Evolutionary conservation across 2,329 filamentous ascomycete species (phyloP), one percentile per base, ranked within the genome.

Genomic region (Cyphellophora europaea): DNA sequence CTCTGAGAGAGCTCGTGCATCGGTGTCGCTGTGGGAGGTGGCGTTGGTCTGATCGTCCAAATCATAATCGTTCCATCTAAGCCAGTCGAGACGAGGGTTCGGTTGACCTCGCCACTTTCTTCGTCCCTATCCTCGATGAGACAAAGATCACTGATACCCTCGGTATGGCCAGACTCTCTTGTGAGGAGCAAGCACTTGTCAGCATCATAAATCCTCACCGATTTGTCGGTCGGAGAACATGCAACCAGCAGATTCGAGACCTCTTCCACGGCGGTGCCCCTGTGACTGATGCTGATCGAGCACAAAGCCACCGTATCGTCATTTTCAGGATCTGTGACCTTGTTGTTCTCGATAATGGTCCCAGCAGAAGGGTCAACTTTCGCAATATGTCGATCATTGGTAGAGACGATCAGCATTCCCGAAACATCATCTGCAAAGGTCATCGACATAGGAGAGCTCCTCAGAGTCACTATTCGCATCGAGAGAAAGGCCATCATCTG

Each of bases 141-240:
- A 3, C 82, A 73, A 12, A 93, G 77, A 41, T 88, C 88, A 33
- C 84, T 93, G 44, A 98, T 86, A 6, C 88, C 82, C 53, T 95
- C 88, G 0, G 88, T 94, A 49, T 98, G 91, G 1, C 91, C 91
- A 75, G 87, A 95, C 60, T 96, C 91, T 27, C 86, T 77, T 33
- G 87, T 82, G 17, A 96, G 62, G 38, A 98, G 79, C 2, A 66
- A 63, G 6, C 89, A 88, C 27, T 75, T 78, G 42, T 81, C 78
- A 18, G 76, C 68, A 47, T 94, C 84, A 51, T 98, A 98, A 11
- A 98, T 65, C 21, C 91, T 72, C 37, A 98, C 80, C 1, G 91
- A 96, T 55, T 96, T 98, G 58, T 98, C 91, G 1, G 85, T 94
- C 49, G 88, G 88, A 6, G 89, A 95, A 8, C 91, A 72, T n/a